Percentiles rank a stretch among this genome's conserved stretches.
These are phyloP conservation scores for Penicillium sp. DNA, from an alignment of 2,329 filamentous ascomycete species.

Conservation along the genomic window DNA sequence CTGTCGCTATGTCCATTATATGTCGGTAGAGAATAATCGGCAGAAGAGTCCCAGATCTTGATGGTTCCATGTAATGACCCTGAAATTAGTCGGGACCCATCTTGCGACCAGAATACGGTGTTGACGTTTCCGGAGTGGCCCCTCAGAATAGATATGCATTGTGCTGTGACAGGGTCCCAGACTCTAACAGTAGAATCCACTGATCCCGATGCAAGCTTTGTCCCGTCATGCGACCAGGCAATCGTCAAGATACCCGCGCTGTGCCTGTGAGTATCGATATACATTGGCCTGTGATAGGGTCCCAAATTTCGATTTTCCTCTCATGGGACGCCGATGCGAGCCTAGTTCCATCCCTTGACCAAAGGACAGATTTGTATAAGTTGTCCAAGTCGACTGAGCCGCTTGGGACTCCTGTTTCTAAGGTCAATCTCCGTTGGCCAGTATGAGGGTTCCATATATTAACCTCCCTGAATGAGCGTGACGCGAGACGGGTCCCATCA, in stretches of 20 bases:
- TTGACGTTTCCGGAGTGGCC: neutral
- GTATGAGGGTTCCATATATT: neutral
- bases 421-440: neutral
- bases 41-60: neutral
- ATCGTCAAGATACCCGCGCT: fast-evolving
- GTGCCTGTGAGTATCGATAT: neutral
- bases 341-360: neutral
- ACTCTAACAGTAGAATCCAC: neutral
- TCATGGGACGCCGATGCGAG: neutral
- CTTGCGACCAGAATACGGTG: neutral
- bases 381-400: too few species aligned
- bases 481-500: neutral
- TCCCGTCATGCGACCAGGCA: neutral
- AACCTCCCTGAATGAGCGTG: neutral
- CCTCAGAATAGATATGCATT: neutral
- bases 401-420: too few species aligned
- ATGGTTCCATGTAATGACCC: neutral
- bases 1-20: neutral
- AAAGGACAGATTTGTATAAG: neutral
- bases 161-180: neutral
- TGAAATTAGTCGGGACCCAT: neutral
- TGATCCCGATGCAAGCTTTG: neutral
- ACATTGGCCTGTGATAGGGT: neutral
- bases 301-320: neutral
- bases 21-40: neutral